Conservation (phyloP, 306 rosid species). For the Trifolium pratense region DNA sequence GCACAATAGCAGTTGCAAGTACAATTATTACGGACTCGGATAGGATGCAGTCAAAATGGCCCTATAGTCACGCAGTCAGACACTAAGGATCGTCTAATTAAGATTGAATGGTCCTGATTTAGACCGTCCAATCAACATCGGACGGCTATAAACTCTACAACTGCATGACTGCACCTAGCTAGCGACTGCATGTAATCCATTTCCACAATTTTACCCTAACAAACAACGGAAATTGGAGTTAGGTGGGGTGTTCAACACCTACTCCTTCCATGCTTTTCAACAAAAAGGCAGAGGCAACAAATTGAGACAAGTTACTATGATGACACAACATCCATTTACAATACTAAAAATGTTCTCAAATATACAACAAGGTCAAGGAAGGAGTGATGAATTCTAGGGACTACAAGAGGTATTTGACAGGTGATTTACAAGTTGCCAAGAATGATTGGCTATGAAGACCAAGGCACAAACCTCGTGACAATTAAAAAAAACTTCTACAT, state of each 20-base stretch:
- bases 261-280: background rate
- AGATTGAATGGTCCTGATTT: too few relatives aligned
- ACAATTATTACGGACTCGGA: too few relatives aligned
- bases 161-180: too few relatives aligned
- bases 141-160: too few relatives aligned
- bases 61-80: too few relatives aligned
- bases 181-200: too few relatives aligned
- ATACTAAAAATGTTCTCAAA: background rate
- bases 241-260: conserved; percentile 1
- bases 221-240: background rate
- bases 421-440: conserved; percentile 27
- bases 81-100: too few relatives aligned
- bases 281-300: background rate
- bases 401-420: conserved; percentile 23
- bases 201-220: background rate
- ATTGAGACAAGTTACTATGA: background rate
- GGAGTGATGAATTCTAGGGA: conserved; percentile 17
- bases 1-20: background rate
- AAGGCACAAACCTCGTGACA: conserved; percentile 10
- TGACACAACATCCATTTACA: background rate
- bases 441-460: background rate
- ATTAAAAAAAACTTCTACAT: background rate
- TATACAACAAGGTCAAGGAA: conserved; percentile 9
- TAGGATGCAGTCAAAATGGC: too few relatives aligned
- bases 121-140: too few relatives aligned